Percentiles rank a stretch among this genome's conserved stretches.
Conservation (phyloP, 2,329 filamentous ascomycete species). For the Fusarium graminum region DNA sequence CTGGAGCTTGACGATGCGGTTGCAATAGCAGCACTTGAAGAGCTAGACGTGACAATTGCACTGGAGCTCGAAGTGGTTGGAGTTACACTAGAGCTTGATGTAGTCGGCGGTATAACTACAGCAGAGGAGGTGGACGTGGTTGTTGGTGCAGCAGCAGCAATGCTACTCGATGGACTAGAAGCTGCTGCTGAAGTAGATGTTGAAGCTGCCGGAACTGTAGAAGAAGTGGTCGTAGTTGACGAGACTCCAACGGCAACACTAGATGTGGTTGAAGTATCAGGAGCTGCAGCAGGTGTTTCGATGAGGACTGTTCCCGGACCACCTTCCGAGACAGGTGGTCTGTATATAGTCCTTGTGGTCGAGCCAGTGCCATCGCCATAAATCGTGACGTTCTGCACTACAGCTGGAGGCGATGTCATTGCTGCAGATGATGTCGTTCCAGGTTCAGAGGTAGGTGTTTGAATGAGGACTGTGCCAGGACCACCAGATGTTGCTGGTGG, state of each 20-base stretch:
- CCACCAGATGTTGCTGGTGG: not conserved
- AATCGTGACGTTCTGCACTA: constrained; percentile 1
- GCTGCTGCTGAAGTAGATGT: not conserved
- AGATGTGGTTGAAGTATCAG: not conserved
- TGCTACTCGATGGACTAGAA: constrained; percentile 13
- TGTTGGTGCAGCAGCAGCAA: constrained; percentile 2
- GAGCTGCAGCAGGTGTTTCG: not conserved
- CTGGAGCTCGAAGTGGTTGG: not conserved
- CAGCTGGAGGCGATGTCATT: not conserved
- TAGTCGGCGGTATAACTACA: not conserved
- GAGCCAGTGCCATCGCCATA: constrained; percentile 6
- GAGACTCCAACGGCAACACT: not conserved
- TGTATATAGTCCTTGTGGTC: not conserved
- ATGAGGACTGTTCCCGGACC: constrained; percentile 26
- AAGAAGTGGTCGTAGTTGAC: not conserved
- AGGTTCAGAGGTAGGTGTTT: constrained; percentile 6
- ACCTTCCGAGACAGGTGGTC: not conserved
- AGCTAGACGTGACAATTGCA: too few species aligned
- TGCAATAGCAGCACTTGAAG: too few species aligned
- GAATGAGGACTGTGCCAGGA: constrained; percentile 10
- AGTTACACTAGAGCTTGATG: not conserved
- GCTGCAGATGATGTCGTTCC: not conserved
- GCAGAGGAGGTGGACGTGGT: not conserved
- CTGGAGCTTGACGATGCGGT: constrained; percentile 1
- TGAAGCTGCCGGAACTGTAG: not conserved